phyloP scores from a whole-genome alignment of 2,329 filamentous ascomycete species.

The Graphiopsis chlorocephala region DNA sequence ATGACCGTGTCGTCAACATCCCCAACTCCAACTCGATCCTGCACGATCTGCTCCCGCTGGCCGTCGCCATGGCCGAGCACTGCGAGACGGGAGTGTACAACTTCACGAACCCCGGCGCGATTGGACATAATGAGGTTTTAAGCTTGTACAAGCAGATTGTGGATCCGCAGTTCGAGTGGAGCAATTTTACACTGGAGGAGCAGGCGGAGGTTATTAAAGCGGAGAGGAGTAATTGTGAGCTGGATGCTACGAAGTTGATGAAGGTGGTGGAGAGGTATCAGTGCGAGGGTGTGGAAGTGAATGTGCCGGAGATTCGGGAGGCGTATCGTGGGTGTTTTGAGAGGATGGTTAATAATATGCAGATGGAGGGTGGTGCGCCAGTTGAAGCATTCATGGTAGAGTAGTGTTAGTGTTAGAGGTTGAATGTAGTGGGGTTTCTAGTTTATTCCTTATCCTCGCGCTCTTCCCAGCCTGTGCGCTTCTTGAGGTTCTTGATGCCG shows the following conservation, averaged over 20 bases:
- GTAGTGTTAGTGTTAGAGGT: neutral
- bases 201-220: conserved; percentile 67
- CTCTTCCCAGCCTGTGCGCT: conserved; percentile 36
- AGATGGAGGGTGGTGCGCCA: conserved; percentile 17
- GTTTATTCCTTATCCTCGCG: neutral
- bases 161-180: conserved; percentile 59
- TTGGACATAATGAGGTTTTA: conserved; percentile 69
- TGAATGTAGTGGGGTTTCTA: neutral
- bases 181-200: conserved; percentile 65
- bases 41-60: conserved; percentile 61
- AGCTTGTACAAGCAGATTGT: conserved; percentile 62
- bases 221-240: conserved; percentile 61
- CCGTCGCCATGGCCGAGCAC: conserved; percentile 60
- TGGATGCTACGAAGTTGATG: conserved; percentile 62
- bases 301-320: conserved; percentile 60
- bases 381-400: neutral
- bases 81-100: conserved; percentile 64
- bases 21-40: conserved; percentile 68
- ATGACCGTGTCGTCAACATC: conserved; percentile 64
- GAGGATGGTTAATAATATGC: conserved; percentile 47
- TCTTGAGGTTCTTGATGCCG: conserved; percentile 49
- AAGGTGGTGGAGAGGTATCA: conserved; percentile 58
- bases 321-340: conserved; percentile 63
- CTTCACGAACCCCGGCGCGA: conserved; percentile 68
- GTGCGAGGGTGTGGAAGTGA: conserved; percentile 39